Base-by-base conservation (phyloP, 768 basidiomycete genomes). In the Panus rudis region DNA sequence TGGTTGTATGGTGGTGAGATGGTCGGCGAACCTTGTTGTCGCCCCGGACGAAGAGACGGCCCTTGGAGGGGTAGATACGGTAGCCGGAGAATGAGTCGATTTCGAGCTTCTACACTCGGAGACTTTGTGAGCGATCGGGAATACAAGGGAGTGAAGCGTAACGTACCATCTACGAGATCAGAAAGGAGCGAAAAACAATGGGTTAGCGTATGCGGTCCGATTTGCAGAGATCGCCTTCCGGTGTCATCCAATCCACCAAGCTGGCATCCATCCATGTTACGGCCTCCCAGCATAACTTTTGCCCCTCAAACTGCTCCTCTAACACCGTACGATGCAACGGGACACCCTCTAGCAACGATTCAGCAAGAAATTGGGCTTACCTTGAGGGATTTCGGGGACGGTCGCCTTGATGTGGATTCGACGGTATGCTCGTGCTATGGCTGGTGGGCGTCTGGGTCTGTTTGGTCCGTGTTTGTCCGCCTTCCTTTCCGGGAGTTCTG, bases 31-130 rank as follows among this genome's bases (percentile, higher is more conserved):
- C 92, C 73, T 96, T 97, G 73, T 84, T 87, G 79, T 94, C 92
- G 56, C 89, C 90, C 55, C 92, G 85, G 63, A 94, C 90, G 63
- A 93, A 93, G 56, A 91, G 79, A 63, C 87, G 88, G 65, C 93
- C 94, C 85, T 86, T 94, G 69, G 81, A 81, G 54, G 94, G 94
- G 82, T 98, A 99, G 76, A 99, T 93, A 61, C 85, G 84, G 80
- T 75, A 92, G 58, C 90, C 89, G 59, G 92, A 94, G 79, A 99
- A 98, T 47, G 84, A 84, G 76, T 97, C 96, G 72, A 92, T 87
- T 72, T 98, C 94, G 76, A 97, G 82, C 82, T 97, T 97, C 87
- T 89, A 50, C 48, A 57, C 56, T 59, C 61, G 38, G 22, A 30
- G 16, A 26, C 52, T 56, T 51, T 58, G 30, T 41, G 30, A 5